Percentiles rank a stretch among this genome's conserved stretches.
Evolutionary conservation across 1,284 basidiomycete species (phyloP).

Genomic region (Microbotryum lychnidis-dioicae): DNA sequence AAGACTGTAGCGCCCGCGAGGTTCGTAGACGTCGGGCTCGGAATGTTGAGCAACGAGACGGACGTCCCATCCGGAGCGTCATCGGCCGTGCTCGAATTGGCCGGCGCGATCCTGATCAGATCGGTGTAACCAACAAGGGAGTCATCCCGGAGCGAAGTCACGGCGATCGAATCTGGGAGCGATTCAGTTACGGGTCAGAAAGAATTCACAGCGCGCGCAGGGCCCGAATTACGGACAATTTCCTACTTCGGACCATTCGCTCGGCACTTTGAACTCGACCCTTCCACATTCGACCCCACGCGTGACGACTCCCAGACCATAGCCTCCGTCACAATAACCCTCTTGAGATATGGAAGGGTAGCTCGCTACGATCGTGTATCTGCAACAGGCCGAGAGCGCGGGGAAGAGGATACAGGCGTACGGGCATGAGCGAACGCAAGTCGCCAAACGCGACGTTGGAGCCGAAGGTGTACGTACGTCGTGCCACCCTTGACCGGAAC

Average conservation of each 20-base stretch:
- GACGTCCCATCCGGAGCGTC: slow-evolving; percentile 13
- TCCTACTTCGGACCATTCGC: slow-evolving; percentile 14
- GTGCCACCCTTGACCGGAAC: no score
- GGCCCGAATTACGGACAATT: slow-evolving; percentile 17
- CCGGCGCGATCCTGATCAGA: slow-evolving; percentile 18
- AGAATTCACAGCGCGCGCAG: neutral
- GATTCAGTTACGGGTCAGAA: neutral
- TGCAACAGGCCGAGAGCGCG: neutral
- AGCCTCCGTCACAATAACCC: slow-evolving; percentile 26
- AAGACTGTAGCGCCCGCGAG: slow-evolving; percentile 1
- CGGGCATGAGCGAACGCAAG: neutral
- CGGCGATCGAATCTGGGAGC: slow-evolving; percentile 24
- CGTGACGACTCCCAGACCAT: slow-evolving; percentile 14
- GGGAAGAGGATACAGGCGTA: neutral
- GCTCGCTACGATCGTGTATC: slow-evolving; percentile 16
- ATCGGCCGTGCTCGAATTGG: neutral
- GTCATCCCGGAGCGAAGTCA: slow-evolving; percentile 17
- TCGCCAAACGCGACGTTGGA: neutral
- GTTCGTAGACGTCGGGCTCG: slow-evolving; percentile 17
- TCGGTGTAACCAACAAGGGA: slow-evolving; percentile 26
- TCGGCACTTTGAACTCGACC: slow-evolving; percentile 23
- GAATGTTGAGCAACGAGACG: slow-evolving; percentile 17
- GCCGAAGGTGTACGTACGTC: neutral
- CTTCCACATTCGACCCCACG: slow-evolving; percentile 23
- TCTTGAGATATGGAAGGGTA: slow-evolving; percentile 15